A percentile compares a stretch with the other conserved stretches of the same genome.
Conservation (phyloP, 1,284 basidiomycete species). For the Lignosus rhinocerotis region DNA sequence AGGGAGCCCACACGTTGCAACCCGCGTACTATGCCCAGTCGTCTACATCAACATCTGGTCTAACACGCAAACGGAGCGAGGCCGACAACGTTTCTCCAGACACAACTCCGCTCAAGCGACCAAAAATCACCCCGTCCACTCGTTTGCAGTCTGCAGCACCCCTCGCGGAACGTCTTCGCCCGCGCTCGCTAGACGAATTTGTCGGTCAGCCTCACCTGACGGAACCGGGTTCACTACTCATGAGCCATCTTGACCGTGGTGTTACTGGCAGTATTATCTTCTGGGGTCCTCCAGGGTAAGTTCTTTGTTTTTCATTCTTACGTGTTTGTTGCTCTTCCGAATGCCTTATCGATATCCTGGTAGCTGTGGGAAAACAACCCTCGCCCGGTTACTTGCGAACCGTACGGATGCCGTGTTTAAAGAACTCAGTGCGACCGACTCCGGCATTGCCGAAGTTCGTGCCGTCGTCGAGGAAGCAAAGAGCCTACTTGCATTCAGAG, state of each 20-base stretch:
- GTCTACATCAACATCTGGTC: slow-evolving; percentile 17
- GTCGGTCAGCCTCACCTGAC: slow-evolving; percentile 69
- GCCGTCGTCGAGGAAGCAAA: slow-evolving; percentile 82
- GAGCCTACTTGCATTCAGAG: slow-evolving; percentile 66
- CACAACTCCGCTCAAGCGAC: slow-evolving; percentile 29
- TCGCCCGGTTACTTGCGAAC: slow-evolving; percentile 71
- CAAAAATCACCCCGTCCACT: slow-evolving; percentile 27
- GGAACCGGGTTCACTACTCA: slow-evolving; percentile 53
- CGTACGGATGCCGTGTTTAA: slow-evolving; percentile 65
- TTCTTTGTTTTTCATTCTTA: not conserved
- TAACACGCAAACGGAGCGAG: slow-evolving; percentile 33
- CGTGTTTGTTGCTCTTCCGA: not conserved
- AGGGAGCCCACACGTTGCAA: not conserved
- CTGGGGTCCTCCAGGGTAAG: slow-evolving; percentile 77
- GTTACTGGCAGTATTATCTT: slow-evolving; percentile 63
- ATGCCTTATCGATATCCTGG: not conserved
- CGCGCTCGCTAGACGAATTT: slow-evolving; percentile 59
- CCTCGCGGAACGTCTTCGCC: slow-evolving; percentile 67
- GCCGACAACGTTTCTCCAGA: slow-evolving; percentile 18
- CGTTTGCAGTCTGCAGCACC: slow-evolving; percentile 46
- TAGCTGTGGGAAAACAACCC: slow-evolving; percentile 79
- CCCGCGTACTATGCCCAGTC: slow-evolving; percentile 8
- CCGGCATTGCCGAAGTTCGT: slow-evolving; percentile 80
- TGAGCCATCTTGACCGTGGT: slow-evolving; percentile 47
- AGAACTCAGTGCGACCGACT: slow-evolving; percentile 76